These are phyloP conservation scores for Shiraia sp. DNA, from an alignment of 2,329 filamentous ascomycete genomes.

Conservation along the genomic window DNA sequence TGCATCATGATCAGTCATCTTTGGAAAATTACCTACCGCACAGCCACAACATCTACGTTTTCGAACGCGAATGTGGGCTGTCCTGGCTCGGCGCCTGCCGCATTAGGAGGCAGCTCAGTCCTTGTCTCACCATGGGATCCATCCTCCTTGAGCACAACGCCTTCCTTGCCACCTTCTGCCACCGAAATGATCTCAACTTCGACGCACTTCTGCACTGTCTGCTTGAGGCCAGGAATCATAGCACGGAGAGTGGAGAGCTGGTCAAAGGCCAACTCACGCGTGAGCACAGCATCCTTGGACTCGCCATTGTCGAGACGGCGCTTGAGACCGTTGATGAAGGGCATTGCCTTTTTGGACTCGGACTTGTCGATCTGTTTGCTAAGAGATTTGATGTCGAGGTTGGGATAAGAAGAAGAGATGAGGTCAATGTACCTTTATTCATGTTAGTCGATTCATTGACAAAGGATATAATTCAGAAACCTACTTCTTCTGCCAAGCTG, in stretches of 20 bases:
- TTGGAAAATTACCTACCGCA: conserved; percentile 16
- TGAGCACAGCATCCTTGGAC: conserved; percentile 71
- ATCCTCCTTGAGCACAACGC: conserved; percentile 58
- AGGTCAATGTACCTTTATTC: conserved; percentile 36
- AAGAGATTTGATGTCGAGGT: conserved; percentile 79
- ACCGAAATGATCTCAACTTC: conserved; percentile 74
- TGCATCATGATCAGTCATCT: background rate
- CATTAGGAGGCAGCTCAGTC: conserved; percentile 60
- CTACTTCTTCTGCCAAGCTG: conserved; percentile 89
- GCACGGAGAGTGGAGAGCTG: conserved; percentile 75
- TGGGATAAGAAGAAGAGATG: conserved; percentile 30
- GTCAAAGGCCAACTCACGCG: conserved; percentile 84
- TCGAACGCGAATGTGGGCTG: conserved; percentile 82
- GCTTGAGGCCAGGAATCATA: conserved; percentile 80
- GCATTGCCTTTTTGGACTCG: conserved; percentile 98
- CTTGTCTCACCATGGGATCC: conserved; percentile 62
- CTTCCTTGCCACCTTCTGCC: conserved; percentile 70
- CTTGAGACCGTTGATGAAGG: conserved; percentile 88
- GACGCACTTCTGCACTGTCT: conserved; percentile 69
- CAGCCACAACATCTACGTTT: conserved; percentile 61
- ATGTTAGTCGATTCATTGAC: conserved; percentile 1
- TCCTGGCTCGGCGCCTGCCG: conserved; percentile 79
- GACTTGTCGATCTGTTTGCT: conserved; percentile 79
- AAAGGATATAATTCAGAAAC: conserved; percentile 49
- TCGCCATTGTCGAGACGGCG: conserved; percentile 72